phyloP scores from a whole-genome alignment of 805 yeast species.

The Yamadazyma sp. region DNA sequence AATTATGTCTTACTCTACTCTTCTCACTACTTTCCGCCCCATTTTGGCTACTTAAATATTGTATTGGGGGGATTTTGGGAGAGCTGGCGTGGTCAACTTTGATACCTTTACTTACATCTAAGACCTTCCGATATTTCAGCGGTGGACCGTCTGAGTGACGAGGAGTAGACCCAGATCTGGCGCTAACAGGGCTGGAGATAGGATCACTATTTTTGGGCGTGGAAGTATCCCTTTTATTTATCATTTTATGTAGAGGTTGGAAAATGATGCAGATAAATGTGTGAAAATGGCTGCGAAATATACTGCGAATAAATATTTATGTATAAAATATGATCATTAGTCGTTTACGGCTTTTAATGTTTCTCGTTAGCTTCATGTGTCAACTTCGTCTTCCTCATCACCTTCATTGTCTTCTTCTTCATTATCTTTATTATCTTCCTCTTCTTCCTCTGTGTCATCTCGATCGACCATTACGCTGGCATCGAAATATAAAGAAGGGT shows the following conservation, averaged over 20 bases:
- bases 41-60: neutral
- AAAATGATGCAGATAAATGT: too few species aligned
- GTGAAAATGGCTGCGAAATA: neutral
- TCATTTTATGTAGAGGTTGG: too few species aligned
- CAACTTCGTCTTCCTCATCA: constrained; percentile 6
- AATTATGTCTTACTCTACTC: neutral
- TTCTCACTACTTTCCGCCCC: neutral
- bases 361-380: constrained; percentile 1
- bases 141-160: constrained; percentile 1
- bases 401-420: constrained; percentile 6
- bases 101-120: neutral
- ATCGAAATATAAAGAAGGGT: constrained; percentile 85
- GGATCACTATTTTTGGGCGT: too few species aligned
- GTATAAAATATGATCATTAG: neutral
- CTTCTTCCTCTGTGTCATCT: constrained; percentile 10
- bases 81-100: constrained; percentile 1
- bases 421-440: constrained; percentile 2
- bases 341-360: constrained; percentile 1
- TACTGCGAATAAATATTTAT: neutral
- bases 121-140: neutral
- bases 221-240: too few species aligned
- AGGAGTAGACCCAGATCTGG: too few species aligned
- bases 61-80: constrained; percentile 6
- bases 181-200: neutral
- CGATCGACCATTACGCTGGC: constrained; percentile 48